Base-by-base conservation (phyloP, 176 grass and related monocot genomes). In the Microstegium vimineum region DNA sequence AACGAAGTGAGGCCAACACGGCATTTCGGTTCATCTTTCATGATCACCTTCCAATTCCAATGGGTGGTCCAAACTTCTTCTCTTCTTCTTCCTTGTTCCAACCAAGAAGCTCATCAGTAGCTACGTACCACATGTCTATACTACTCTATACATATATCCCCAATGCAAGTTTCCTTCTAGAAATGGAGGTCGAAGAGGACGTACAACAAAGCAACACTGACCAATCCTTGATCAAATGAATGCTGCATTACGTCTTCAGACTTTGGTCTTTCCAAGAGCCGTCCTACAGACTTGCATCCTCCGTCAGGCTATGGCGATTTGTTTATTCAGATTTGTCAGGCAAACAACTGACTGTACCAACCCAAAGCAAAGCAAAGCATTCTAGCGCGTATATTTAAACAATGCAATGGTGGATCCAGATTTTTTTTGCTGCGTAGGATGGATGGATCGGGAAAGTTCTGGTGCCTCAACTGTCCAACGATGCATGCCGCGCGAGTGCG, bases 391-490 rank as follows among this genome's bases (percentile, higher is more conserved):
- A 30, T 66, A 47, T 74, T 49, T 35, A 80, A 23, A 79, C 77
- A 70, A 36, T 14, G 10, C 59, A 15, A 28, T 71, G 74, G 79
- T 66, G 59, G 83, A 82, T 73, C 45, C 26, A 86, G 78, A 82
- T 81, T 66, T 82, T 73, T 73, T 74, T 82, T 30, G 65, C 23
- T 60, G 83, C 8, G 52, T 12, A 52, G 22, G 70, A 69, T 71
- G 25, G 83, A 86, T 78, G 36, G 66, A 32, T 73, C 83, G 6
- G 68, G 83, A 90, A 90, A 73, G 73, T 78, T 90, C 88, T 90
- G 78, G 88, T 57, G 35, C 12, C 38, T 61, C 66, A 30, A 45
- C 56, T 78, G 73, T 67, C 78, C 78, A 78, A 66, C 73, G 36
- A 26, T 72, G 83, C 83, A 66, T 10, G 54, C 54, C 23, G 54